Evolutionary conservation across 2,329 filamentous ascomycete genomes (phyloP).

Genomic region (Pezicula carpinea): DNA sequence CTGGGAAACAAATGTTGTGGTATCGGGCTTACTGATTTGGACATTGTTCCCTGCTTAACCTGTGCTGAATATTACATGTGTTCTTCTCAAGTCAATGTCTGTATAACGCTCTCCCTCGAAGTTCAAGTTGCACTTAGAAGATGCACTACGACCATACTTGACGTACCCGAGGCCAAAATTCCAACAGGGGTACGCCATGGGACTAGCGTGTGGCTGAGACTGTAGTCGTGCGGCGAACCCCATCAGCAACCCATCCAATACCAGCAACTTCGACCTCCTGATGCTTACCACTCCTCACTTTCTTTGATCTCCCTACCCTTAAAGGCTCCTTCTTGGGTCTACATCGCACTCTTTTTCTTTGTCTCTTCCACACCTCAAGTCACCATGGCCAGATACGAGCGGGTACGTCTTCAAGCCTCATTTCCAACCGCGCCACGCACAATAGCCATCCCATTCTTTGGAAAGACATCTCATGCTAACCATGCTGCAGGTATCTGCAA

Average conservation of each 20-base stretch:
- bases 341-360: constrained; percentile 19
- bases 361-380: constrained; percentile 10
- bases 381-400: constrained; percentile 42
- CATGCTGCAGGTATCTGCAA: constrained; percentile 47
- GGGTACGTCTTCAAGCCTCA: constrained; percentile 38
- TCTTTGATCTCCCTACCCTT: constrained; percentile 12
- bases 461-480: constrained; percentile 1
- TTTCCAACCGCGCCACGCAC: constrained; percentile 19
- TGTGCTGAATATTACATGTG: background rate
- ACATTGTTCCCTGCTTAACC: constrained; percentile 15
- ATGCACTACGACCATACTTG: no score
- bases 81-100: background rate
- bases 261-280: background rate
- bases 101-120: background rate
- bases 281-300: constrained; percentile 5
- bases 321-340: constrained; percentile 10
- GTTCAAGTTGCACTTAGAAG: no score
- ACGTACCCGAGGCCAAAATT: no score
- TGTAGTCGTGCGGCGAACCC: no score
- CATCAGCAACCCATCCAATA: background rate
- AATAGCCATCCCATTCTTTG: background rate
- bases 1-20: background rate
- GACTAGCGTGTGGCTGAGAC: no score
- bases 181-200: no score
- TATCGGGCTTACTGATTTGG: constrained; percentile 23